Conservation (phyloP, 495 filamentous ascomycete genomes). For the Lindgomyces ingoldianus region DNA sequence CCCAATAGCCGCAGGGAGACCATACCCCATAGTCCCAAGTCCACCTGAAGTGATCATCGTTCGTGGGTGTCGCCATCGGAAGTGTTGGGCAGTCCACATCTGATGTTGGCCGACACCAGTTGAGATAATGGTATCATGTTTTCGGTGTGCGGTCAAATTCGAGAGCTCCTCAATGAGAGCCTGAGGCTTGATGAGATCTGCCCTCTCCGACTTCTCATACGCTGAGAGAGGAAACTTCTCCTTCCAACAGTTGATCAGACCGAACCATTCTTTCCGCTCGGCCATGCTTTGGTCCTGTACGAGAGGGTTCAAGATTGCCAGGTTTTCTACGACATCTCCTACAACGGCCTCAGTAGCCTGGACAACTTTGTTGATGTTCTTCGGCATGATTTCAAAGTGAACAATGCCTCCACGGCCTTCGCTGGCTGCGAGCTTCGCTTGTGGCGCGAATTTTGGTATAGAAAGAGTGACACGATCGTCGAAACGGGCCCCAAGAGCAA, state of each 20-base stretch:
- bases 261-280: slow-evolving; percentile 88
- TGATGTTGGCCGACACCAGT: slow-evolving; percentile 96
- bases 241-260: slow-evolving; percentile 87
- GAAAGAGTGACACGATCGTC: slow-evolving; percentile 74
- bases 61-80: slow-evolving; percentile 81
- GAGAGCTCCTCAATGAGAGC: slow-evolving; percentile 78
- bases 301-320: slow-evolving; percentile 70
- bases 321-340: slow-evolving; percentile 69
- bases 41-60: slow-evolving; percentile 91
- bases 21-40: slow-evolving; percentile 93
- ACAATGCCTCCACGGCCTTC: slow-evolving; percentile 76
- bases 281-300: slow-evolving; percentile 63
- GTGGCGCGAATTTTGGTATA: slow-evolving; percentile 67
- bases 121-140: slow-evolving; percentile 78
- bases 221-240: slow-evolving; percentile 75
- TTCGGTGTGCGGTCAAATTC: slow-evolving; percentile 68
- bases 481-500: slow-evolving; percentile 73
- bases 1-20: slow-evolving; percentile 88
- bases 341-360: slow-evolving; percentile 80
- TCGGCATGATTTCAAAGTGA: slow-evolving; percentile 80
- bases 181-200: slow-evolving; percentile 88
- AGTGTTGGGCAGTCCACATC: slow-evolving; percentile 97
- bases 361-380: slow-evolving; percentile 86
- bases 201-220: no score
- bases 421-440: slow-evolving; percentile 63